phyloP scores from a whole-genome alignment of 345 rosid genomes.

The Combretum micranthum region DNA sequence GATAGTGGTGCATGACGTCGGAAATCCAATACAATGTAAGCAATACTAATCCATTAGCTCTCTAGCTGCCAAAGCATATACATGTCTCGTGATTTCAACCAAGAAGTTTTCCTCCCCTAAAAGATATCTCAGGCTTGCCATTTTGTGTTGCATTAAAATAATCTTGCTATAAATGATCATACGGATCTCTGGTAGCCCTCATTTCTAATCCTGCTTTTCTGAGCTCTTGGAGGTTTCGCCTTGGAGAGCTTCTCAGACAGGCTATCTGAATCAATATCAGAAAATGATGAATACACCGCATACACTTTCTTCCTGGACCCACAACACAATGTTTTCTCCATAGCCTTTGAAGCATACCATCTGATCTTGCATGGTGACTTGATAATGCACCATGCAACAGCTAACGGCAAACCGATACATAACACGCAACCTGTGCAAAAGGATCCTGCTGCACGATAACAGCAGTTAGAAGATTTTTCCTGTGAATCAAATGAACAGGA shows the following conservation, averaged over 20 bases:
- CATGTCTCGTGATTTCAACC: no score
- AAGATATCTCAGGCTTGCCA: no score
- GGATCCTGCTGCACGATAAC: constrained; percentile 27
- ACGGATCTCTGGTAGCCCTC: no score
- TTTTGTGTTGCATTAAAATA: no score
- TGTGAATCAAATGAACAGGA: constrained; percentile 1
- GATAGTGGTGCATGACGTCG: no score
- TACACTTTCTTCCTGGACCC: constrained; percentile 22
- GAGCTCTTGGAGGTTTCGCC: no score
- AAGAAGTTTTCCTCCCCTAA: no score
- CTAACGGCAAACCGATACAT: constrained; percentile 58
- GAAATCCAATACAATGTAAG: no score
- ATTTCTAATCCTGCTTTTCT: no score
- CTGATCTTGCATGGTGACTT: constrained; percentile 55
- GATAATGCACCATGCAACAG: constrained; percentile 46
- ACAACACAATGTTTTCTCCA: constrained; percentile 21
- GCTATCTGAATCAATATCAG: constrained; percentile 50
- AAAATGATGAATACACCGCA: constrained; percentile 65
- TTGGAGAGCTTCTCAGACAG: constrained; percentile 3
- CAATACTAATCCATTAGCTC: no score
- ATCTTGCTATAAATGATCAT: no score
- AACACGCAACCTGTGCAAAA: constrained; percentile 48
- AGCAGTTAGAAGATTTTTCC: constrained; percentile 11
- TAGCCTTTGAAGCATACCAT: constrained; percentile 27
- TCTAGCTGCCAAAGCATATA: no score